These are phyloP conservation scores for Cyclocybe cylindracea DNA, from an alignment of 768 basidiomycete genomes.

Conservation along the genomic window DNA sequence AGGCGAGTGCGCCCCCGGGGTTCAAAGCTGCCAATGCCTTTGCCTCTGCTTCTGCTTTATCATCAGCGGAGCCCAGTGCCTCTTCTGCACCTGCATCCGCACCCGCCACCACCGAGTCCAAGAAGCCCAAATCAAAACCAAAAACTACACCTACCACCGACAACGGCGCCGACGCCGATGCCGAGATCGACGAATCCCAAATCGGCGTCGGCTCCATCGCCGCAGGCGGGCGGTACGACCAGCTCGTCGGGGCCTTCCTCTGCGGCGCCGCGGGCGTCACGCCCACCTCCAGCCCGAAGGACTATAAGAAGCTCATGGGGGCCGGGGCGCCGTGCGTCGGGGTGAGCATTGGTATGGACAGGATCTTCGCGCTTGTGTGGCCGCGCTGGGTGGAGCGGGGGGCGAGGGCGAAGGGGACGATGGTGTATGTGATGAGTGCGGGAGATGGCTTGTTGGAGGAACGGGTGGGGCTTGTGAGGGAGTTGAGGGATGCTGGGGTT, in stretches of 20 bases:
- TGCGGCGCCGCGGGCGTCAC: conserved; percentile 70
- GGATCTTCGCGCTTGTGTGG: conserved; percentile 91
- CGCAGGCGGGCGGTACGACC: conserved; percentile 95
- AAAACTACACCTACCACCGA: conserved; percentile 49
- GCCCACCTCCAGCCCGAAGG: conserved; percentile 22
- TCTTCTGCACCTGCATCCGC: conserved; percentile 22
- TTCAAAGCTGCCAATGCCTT: conserved; percentile 58
- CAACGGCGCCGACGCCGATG: conserved; percentile 56
- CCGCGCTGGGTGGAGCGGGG: conserved; percentile 81
- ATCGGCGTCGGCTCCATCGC: conserved; percentile 99
- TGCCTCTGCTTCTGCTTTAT: conserved; percentile 22
- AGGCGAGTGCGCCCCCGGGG: conserved; percentile 90
- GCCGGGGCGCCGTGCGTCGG: conserved; percentile 79
- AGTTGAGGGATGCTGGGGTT: conserved; percentile 84
- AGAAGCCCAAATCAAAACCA: conserved; percentile 25
- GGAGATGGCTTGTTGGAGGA: conserved; percentile 89
- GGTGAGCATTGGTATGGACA: conserved; percentile 89
- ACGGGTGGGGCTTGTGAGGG: conserved; percentile 78
- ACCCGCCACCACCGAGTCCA: conserved; percentile 28
- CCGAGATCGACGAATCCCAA: conserved; percentile 89
- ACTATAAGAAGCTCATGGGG: conserved; percentile 58
- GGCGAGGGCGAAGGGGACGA: conserved; percentile 84
- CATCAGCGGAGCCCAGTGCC: conserved; percentile 3
- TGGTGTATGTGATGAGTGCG: conserved; percentile 91
- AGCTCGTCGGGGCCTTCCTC: conserved; percentile 89